A percentile compares a stretch with the other conserved stretches of the same genome.
Evolutionary conservation across 2,329 filamentous ascomycete species (phyloP).

Genomic region (Fusarium praegraminearum): DNA sequence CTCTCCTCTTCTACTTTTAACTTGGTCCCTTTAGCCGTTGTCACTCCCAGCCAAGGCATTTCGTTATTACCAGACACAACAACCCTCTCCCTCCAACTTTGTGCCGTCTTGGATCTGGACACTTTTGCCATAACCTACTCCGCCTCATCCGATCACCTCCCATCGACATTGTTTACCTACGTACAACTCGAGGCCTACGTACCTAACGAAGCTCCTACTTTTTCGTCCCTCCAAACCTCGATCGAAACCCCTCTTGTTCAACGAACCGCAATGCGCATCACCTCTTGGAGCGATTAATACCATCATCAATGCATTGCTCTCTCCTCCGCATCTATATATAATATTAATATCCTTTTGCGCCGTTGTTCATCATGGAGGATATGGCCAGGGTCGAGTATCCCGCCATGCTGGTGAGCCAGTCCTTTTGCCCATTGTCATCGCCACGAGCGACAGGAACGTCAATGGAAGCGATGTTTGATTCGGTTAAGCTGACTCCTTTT

Average conservation of each 20-base stretch:
- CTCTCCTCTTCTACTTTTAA: constrained; percentile 5
- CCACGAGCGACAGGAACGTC: background rate
- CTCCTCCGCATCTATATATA: constrained; percentile 31
- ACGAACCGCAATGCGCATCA: constrained; percentile 32
- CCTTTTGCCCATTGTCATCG: constrained; percentile 15
- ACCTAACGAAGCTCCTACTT: constrained; percentile 22
- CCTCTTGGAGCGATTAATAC: constrained; percentile 32
- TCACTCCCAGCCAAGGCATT: constrained; percentile 24
- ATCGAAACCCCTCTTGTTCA: constrained; percentile 38
- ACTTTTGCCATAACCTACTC: constrained; percentile 8
- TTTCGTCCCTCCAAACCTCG: constrained; percentile 34
- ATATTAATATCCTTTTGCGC: constrained; percentile 33
- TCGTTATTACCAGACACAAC: background rate
- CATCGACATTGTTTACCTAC: constrained; percentile 14
- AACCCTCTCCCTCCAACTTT: constrained; percentile 12
- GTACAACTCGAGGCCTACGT: constrained; percentile 8
- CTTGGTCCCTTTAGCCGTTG: constrained; percentile 25
- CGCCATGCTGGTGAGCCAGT: constrained; percentile 83
- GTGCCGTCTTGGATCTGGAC: constrained; percentile 18
- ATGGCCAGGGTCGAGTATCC: constrained; percentile 92
- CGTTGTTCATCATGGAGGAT: constrained; percentile 72
- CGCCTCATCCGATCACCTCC: constrained; percentile 30
- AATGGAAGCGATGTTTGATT: background rate
- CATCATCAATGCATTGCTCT: constrained; percentile 24
- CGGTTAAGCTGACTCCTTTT: constrained; percentile 34